phyloP scores from a whole-genome alignment of 2,329 filamentous ascomycete genomes.

The Talaromyces islandicus region DNA sequence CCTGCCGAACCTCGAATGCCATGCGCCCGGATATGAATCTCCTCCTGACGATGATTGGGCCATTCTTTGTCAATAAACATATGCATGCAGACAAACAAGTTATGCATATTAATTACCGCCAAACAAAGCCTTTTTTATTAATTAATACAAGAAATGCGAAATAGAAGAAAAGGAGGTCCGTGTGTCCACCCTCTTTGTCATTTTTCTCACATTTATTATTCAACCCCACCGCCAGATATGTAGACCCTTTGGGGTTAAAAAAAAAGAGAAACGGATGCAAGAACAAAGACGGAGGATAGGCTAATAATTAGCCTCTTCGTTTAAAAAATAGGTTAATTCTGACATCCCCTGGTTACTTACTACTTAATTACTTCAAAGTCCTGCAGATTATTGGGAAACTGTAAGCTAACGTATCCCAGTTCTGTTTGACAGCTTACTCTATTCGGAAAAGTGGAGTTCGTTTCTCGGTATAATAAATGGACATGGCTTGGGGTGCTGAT shows the following conservation, averaged over 20 bases:
- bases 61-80: not conserved
- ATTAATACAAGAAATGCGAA: not conserved
- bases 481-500: not conserved
- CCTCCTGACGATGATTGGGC: not conserved
- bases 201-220: not conserved
- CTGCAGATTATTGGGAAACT: not conserved
- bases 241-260: not conserved
- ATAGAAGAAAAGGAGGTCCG: not conserved
- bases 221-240: not conserved
- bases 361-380: not conserved
- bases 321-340: not conserved
- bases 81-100: not conserved
- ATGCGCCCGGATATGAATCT: not conserved
- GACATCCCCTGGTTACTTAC: no score
- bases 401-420: not conserved
- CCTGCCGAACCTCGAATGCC: not conserved
- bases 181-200: not conserved
- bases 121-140: not conserved
- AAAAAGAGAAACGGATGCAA: not conserved
- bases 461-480: not conserved
- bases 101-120: not conserved
- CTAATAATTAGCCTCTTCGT: not conserved
- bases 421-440: not conserved
- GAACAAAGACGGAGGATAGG: not conserved
- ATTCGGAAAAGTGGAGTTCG: not conserved